These are phyloP conservation scores for Trichosporon asahii DNA, from an alignment of 1,284 basidiomycete genomes.

Conservation along the genomic window DNA sequence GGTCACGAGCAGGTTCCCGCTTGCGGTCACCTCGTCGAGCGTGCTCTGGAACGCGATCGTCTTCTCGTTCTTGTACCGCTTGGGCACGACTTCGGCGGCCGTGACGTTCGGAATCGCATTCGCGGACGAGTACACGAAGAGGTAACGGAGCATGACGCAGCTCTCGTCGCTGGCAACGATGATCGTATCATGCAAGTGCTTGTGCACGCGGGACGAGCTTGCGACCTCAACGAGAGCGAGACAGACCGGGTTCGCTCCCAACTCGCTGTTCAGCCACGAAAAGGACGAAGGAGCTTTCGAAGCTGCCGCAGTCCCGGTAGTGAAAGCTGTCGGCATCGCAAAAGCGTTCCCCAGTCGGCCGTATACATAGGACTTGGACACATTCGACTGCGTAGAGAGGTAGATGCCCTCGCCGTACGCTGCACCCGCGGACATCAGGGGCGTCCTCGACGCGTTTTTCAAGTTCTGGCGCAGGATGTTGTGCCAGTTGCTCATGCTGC, in stretches of 20 bases:
- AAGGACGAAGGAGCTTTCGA: too few species aligned
- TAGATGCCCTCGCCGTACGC: not conserved
- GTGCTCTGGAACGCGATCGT: slow-evolving; percentile 16
- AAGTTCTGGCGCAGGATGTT: slow-evolving; percentile 22
- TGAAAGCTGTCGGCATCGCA: too few species aligned
- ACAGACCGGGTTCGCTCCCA: not conserved
- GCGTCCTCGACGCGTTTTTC: slow-evolving; percentile 13
- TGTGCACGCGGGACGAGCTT: slow-evolving; percentile 18
- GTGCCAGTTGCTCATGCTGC: slow-evolving; percentile 18
- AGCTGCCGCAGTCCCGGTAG: too few species aligned
- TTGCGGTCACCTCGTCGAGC: slow-evolving; percentile 2
- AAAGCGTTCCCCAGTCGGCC: too few species aligned
- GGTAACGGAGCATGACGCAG: slow-evolving; percentile 19
- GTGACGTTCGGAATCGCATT: not conserved
- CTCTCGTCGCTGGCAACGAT: slow-evolving; percentile 17
- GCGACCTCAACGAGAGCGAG: not conserved
- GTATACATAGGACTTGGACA: not conserved
- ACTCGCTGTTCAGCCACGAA: not conserved
- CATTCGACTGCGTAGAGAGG: not conserved
- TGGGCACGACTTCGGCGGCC: not conserved
- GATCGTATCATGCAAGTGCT: not conserved
- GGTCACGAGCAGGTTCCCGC: slow-evolving; percentile 17
- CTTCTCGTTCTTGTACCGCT: slow-evolving; percentile 12
- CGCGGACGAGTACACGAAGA: slow-evolving; percentile 12
- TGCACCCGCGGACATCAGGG: not conserved